phyloP scores from a whole-genome alignment of 441 rosid genomes.

The Brassica balearica region DNA sequence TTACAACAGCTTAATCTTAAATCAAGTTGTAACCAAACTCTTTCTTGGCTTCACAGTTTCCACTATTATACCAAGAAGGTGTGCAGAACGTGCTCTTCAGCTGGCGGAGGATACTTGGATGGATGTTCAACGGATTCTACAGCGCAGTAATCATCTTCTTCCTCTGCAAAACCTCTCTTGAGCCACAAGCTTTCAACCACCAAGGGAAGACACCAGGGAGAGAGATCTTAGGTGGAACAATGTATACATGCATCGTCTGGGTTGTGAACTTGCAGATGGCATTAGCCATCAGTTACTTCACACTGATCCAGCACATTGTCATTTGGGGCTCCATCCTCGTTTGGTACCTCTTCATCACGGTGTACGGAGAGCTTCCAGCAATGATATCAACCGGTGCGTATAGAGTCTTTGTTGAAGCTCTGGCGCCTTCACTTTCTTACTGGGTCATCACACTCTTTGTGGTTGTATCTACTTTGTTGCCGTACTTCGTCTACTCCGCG shows the following conservation, averaged over 20 bases:
- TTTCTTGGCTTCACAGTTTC: slow-evolving; percentile 51
- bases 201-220: slow-evolving; percentile 54
- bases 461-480: slow-evolving; percentile 50
- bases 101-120: slow-evolving; percentile 61
- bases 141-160: slow-evolving; percentile 56
- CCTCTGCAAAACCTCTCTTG: slow-evolving; percentile 56
- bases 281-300: slow-evolving; percentile 64
- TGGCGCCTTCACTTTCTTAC: slow-evolving; percentile 62
- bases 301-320: slow-evolving; percentile 60
- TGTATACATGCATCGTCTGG: slow-evolving; percentile 72
- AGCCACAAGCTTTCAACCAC: slow-evolving; percentile 56
- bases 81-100: slow-evolving; percentile 68
- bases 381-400: slow-evolving; percentile 51
- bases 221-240: slow-evolving; percentile 56
- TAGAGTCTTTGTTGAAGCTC: slow-evolving; percentile 61
- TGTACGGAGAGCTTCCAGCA: slow-evolving; percentile 56
- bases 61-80: slow-evolving; percentile 74
- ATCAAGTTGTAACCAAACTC: slow-evolving; percentile 25
- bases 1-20: neutral
- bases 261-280: slow-evolving; percentile 67
- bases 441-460: slow-evolving; percentile 62
- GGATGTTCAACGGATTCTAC: slow-evolving; percentile 67
- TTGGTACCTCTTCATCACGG: slow-evolving; percentile 65
- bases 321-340: slow-evolving; percentile 61
- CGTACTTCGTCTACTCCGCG: slow-evolving; percentile 58